These are phyloP conservation scores for Daldinia loculata DNA, from an alignment of 495 filamentous ascomycete genomes.

Conservation along the genomic window DNA sequence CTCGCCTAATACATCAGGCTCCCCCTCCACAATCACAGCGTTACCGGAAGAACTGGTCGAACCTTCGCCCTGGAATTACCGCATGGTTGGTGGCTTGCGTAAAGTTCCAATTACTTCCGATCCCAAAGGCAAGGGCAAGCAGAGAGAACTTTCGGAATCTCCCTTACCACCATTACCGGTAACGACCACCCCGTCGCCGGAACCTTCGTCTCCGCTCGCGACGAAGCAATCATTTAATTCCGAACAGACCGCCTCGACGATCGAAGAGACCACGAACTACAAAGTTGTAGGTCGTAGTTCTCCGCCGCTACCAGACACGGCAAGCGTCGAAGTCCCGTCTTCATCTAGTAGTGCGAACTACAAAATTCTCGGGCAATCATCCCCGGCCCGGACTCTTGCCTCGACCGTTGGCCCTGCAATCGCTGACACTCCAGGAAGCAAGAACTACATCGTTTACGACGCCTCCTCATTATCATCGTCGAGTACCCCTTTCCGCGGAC, in stretches of 20 bases:
- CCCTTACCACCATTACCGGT: slow-evolving; percentile 55
- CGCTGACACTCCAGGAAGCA: slow-evolving; percentile 38
- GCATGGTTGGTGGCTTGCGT: slow-evolving; percentile 63
- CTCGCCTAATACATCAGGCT: slow-evolving; percentile 46
- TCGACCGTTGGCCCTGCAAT: slow-evolving; percentile 34
- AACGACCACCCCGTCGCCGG: slow-evolving; percentile 37
- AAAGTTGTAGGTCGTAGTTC: slow-evolving; percentile 58
- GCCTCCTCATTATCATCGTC: slow-evolving; percentile 52
- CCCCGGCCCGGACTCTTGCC: slow-evolving; percentile 44
- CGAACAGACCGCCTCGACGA: slow-evolving; percentile 51
- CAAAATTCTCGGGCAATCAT: slow-evolving; percentile 53
- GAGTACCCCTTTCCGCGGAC: slow-evolving; percentile 28
- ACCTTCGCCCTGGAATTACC: slow-evolving; percentile 61
- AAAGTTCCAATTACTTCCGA: slow-evolving; percentile 62
- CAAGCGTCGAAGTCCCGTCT: slow-evolving; percentile 48
- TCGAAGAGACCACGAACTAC: slow-evolving; percentile 63
- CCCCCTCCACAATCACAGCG: slow-evolving; percentile 47
- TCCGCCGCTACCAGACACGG: slow-evolving; percentile 48
- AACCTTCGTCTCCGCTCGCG: slow-evolving; percentile 44
- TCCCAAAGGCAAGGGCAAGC: slow-evolving; percentile 54
- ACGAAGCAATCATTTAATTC: slow-evolving; percentile 60
- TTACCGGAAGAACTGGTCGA: slow-evolving; percentile 54
- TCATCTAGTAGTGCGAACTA: slow-evolving; percentile 53
- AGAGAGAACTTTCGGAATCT: slow-evolving; percentile 42
- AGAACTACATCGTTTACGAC: slow-evolving; percentile 59